Percentiles rank a stretch among this genome's conserved stretches.
These are phyloP conservation scores for Saturnispora besseyi DNA, from an alignment of 805 yeast species.

Conservation along the genomic window DNA sequence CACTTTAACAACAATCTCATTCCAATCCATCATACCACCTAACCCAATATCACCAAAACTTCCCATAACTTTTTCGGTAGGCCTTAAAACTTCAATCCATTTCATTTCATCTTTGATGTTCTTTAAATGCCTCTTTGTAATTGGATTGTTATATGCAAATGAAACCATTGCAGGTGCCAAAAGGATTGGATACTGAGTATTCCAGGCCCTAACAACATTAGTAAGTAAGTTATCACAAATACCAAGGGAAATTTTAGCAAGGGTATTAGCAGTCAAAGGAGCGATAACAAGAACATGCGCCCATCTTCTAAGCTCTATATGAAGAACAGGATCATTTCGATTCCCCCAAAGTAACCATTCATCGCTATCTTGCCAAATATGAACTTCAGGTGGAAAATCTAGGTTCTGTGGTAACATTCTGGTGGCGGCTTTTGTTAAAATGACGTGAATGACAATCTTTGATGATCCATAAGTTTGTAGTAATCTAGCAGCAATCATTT, in stretches of 20 bases:
- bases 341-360: conserved; percentile 49
- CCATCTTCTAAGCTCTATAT: conserved; percentile 53
- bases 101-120: conserved; percentile 52
- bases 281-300: conserved; percentile 50
- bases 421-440: conserved; percentile 46
- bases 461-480: conserved; percentile 42
- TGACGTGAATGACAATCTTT: conserved; percentile 43
- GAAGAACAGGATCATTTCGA: conserved; percentile 51
- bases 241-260: conserved; percentile 48
- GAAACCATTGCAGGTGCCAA: conserved; percentile 57
- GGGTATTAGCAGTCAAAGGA: conserved; percentile 50
- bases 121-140: conserved; percentile 46
- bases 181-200: conserved; percentile 46
- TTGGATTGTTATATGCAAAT: conserved; percentile 47
- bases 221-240: conserved; percentile 51
- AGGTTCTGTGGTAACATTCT: conserved; percentile 40
- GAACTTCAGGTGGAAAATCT: conserved; percentile 36
- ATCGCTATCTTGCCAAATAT: conserved; percentile 49
- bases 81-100: conserved; percentile 51
- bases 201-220: conserved; percentile 54
- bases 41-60: conserved; percentile 51
- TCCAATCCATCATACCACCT: conserved; percentile 67
- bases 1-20: conserved; percentile 47
- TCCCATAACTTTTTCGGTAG: conserved; percentile 49
- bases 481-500: conserved; percentile 42